These are phyloP conservation scores for Monilinia fructicola DNA, from an alignment of 2,329 filamentous ascomycete species.

Conservation along the genomic window DNA sequence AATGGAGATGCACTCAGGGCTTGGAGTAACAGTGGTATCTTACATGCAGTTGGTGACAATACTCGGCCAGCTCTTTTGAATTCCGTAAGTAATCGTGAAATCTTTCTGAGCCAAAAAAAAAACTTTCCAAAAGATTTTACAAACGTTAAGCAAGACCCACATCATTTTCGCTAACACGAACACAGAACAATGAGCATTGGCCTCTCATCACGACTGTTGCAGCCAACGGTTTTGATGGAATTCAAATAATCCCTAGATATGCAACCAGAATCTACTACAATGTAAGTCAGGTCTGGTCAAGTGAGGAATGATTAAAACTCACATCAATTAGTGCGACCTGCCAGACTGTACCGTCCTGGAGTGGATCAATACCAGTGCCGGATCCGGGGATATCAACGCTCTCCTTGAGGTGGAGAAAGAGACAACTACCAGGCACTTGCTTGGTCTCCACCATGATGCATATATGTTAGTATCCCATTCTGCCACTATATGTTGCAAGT, in stretches of 20 bases:
- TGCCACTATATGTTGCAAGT: background rate
- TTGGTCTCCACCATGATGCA: constrained; percentile 47
- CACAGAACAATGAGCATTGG: constrained; percentile 48
- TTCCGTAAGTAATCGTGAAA: constrained; percentile 42
- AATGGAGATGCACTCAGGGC: constrained; percentile 62
- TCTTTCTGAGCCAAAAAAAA: background rate
- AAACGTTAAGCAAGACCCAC: background rate
- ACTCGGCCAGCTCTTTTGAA: constrained; percentile 57
- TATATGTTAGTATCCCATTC: constrained; percentile 27
- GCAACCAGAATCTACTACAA: constrained; percentile 65
- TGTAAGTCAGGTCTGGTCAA: constrained; percentile 25
- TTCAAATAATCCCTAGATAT: constrained; percentile 59
- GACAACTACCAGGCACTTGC: constrained; percentile 55
- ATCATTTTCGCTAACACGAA: background rate
- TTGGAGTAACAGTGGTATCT: constrained; percentile 60
- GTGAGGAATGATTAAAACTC: background rate
- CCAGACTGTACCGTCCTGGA: constrained; percentile 55
- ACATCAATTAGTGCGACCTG: constrained; percentile 47
- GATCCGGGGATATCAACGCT: constrained; percentile 52
- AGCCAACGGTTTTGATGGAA: constrained; percentile 54
- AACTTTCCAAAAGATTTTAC: background rate
- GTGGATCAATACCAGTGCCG: constrained; percentile 59
- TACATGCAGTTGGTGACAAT: constrained; percentile 62
- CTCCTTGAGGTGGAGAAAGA: constrained; percentile 51
- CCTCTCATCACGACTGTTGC: constrained; percentile 53